phyloP scores from a whole-genome alignment of 768 basidiomycete genomes.

The Phanerodontia chrysosporium region DNA sequence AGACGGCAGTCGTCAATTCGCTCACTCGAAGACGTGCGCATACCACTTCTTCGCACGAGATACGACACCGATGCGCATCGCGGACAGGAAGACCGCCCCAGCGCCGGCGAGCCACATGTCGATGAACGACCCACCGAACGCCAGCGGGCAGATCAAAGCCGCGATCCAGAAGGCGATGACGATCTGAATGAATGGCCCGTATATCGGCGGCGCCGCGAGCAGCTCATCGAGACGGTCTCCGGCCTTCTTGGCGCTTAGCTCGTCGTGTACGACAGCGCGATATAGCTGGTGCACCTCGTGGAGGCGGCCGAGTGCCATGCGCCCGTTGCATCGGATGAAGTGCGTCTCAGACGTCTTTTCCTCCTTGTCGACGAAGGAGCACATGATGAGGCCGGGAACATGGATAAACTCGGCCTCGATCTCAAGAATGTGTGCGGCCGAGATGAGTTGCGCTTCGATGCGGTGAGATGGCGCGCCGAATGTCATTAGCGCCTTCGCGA shows the following conservation, averaged over 20 bases:
- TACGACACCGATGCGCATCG: conserved; percentile 65
- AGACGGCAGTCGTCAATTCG: conserved; percentile 14
- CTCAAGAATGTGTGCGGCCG: conserved; percentile 86
- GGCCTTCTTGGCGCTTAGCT: conserved; percentile 77
- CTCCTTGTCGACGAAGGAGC: conserved; percentile 83
- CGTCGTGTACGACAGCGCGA: conserved; percentile 83
- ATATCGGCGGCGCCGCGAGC: conserved; percentile 60
- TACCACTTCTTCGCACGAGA: conserved; percentile 67
- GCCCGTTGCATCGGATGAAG: conserved; percentile 73
- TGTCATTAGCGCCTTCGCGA: conserved; percentile 83
- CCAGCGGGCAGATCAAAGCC: conserved; percentile 75
- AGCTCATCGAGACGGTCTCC: conserved; percentile 56
- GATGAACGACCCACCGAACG: conserved; percentile 77
- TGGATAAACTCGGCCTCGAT: conserved; percentile 88
- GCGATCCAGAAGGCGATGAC: conserved; percentile 65
- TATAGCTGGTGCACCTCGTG: conserved; percentile 84
- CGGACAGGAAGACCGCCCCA: conserved; percentile 62
- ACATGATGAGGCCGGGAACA: conserved; percentile 71
- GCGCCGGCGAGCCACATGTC: conserved; percentile 78
- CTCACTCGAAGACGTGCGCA: conserved; percentile 88
- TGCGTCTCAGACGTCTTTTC: conserved; percentile 83
- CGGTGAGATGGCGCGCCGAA: conserved; percentile 91
- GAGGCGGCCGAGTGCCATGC: conserved; percentile 76
- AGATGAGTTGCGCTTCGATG: conserved; percentile 84
- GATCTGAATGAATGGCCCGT: conserved; percentile 58